These are phyloP conservation scores for Coemansia sp. DNA, from an alignment of 192 early-diverging fungal genomes.

Conservation along the genomic window DNA sequence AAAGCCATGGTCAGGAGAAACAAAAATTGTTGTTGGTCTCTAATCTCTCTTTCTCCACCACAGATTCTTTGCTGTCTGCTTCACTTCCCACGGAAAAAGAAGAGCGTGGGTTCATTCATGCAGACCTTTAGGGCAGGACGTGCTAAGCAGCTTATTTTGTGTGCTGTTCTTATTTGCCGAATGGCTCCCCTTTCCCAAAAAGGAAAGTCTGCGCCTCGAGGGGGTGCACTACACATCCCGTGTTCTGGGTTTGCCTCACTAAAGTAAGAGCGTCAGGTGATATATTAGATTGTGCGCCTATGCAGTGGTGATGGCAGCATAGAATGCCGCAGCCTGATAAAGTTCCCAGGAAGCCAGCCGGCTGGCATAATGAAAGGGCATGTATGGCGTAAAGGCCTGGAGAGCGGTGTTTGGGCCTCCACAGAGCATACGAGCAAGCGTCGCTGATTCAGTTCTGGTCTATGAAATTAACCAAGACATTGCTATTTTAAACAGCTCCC, in stretches of 20 bases:
- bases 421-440: too few relatives aligned
- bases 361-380: too few relatives aligned
- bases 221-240: constrained; percentile 3
- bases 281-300: background rate
- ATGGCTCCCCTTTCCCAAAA: background rate
- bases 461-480: too few relatives aligned
- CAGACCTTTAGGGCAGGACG: background rate
- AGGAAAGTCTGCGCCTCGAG: background rate
- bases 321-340: too few relatives aligned
- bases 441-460: too few relatives aligned
- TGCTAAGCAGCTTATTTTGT: background rate
- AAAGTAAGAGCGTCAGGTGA: background rate
- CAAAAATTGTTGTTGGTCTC: background rate
- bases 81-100: background rate
- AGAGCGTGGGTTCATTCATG: background rate
- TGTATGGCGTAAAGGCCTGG: too few relatives aligned
- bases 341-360: too few relatives aligned
- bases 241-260: background rate
- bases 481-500: too few relatives aligned
- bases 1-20: background rate
- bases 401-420: too few relatives aligned
- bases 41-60: background rate
- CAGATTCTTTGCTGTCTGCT: background rate
- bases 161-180: background rate
- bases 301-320: too few relatives aligned